Base-by-base conservation (phyloP, 257 asterid genomes). In the Scutellaria galericulata region DNA sequence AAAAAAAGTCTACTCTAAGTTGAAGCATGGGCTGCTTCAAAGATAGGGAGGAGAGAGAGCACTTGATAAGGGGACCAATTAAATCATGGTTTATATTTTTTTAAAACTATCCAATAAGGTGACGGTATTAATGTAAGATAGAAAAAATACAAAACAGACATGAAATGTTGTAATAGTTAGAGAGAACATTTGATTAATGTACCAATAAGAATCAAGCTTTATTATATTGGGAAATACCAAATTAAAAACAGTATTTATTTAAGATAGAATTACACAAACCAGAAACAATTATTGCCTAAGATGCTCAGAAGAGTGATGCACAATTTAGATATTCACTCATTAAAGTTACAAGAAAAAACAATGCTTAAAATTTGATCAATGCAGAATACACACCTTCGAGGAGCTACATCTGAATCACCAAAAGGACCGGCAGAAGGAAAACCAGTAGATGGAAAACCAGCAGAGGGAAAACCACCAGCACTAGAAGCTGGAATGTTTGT, bases 351-450 rank as follows among this genome's bases (percentile, higher is more conserved):
- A 41, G 54, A 14, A 52, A 67, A 42, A 12, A 27, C 3, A 41
- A 51, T 12, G 13, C 14, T 64, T 45, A 50, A 59, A 54, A 48
- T 46, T 31, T 59, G 9, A 70, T 31, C 46, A 31, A 54, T 2
- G 46, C 58, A 70, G 54, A 79, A 54, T 55, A 51, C 84, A 42
- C 40, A 85, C 97, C 92, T 84, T 72, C 80, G 75, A 15, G 82
- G 78, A 73, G 73, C 78, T 42, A 63, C 64, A 67, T 68, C 73
- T 40, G 80, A 53, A 68, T 75, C 77, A 9, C 58, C 82, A 72
- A 81, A 81, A 65, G 79, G 77, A 68, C 73, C 86, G 53, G 66
- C 31, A 78, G 86, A 4, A 31, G 82, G 83, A 64, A 72, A 47
- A 45, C 55, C 73, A 53, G 71, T 78, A 63, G 80, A 47, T 22